Base-by-base conservation (phyloP, 345 rosid species). In the Noccaea caerulescens region DNA sequence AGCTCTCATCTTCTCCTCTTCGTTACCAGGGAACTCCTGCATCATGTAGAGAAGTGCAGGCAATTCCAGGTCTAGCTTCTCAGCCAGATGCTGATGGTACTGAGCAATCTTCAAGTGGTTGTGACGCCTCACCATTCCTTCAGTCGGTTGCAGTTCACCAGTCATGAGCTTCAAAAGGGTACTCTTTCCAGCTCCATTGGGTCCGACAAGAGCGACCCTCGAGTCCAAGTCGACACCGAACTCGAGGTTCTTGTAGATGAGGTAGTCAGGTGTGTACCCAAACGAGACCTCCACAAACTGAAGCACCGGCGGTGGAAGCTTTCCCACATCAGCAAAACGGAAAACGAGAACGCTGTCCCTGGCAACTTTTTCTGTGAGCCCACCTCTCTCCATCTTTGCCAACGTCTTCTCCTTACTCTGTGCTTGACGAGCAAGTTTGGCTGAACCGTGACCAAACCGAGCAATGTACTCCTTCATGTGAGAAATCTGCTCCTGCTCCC, bases 401-500 rank as follows among this genome's bases (percentile, higher is more conserved):
- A 95, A 81, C 1, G 99, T 95, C 67, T 95, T 95, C 74, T 95
- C 99, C 80, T 95, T 95, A 80, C 99, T 95, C 86, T 92, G 99
- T 7, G 98, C 98, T 57, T 95, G 99, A 34, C 99, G 97, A 30
- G 99, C 99, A 36, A 95, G 87, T 73, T 95, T 95, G 20, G 99
- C 99, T 20, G 99, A 92, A 50, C 99, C 99, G 65, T 95, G 99
- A 53, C 99, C 99, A 55, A 95, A 95, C 60, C 98, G 83, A 68
- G 99, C 99, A 69, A 95, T 95, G 79, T 95, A 95, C 69, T 95
- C 99, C 83, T 95, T 95, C 99, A 95, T 95, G 42, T 84, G 77
- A 66, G 98, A 61, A 74, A 95, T 95, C 84, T 95, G 99, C 81
- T 95, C 98, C 85, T 92, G 98, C 83, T 95, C 99, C 99, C 98